These are phyloP conservation scores for Candida xiaguanensis DNA, from an alignment of 805 yeast genomes.

Conservation along the genomic window DNA sequence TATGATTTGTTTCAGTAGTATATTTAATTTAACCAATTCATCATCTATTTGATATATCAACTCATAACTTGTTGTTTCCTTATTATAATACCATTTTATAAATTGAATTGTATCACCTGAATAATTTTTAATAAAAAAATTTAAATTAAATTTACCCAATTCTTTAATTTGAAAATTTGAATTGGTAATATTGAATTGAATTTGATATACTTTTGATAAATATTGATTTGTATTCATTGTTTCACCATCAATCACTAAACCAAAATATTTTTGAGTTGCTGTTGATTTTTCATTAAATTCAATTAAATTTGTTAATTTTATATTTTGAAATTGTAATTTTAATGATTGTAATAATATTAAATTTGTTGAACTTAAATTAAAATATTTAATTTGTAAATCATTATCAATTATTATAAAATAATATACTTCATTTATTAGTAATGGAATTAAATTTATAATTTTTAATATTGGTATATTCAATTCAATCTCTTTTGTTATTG, in stretches of 20 bases:
- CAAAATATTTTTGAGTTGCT: conserved; percentile 10
- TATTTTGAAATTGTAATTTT: conserved; percentile 1
- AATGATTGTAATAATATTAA: background rate
- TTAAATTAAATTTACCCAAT: conserved; percentile 17
- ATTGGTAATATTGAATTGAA: conserved; percentile 9
- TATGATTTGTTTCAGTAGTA: conserved; percentile 16
- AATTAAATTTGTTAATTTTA: conserved; percentile 11
- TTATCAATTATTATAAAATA: conserved; percentile 7
- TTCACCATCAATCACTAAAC: conserved; percentile 14
- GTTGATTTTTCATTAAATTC: conserved; percentile 13
- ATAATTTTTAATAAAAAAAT: conserved; percentile 7
- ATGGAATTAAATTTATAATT: conserved; percentile 12
- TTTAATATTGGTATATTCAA: background rate
- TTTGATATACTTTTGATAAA: conserved; percentile 14
- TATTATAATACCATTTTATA: conserved; percentile 8
- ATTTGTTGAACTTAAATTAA: background rate
- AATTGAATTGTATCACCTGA: conserved; percentile 2
- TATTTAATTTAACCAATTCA: conserved; percentile 13
- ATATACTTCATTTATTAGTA: conserved; percentile 3
- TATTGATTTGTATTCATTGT: conserved; percentile 6
- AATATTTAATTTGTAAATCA: conserved; percentile 1
- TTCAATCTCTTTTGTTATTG: conserved; percentile 1
- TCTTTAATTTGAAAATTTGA: conserved; percentile 10
- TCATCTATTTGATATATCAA: conserved; percentile 14
- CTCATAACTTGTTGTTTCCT: conserved; percentile 13